These are phyloP conservation scores for Trametopsis cervina DNA, from an alignment of 768 basidiomycete species.

Conservation along the genomic window DNA sequence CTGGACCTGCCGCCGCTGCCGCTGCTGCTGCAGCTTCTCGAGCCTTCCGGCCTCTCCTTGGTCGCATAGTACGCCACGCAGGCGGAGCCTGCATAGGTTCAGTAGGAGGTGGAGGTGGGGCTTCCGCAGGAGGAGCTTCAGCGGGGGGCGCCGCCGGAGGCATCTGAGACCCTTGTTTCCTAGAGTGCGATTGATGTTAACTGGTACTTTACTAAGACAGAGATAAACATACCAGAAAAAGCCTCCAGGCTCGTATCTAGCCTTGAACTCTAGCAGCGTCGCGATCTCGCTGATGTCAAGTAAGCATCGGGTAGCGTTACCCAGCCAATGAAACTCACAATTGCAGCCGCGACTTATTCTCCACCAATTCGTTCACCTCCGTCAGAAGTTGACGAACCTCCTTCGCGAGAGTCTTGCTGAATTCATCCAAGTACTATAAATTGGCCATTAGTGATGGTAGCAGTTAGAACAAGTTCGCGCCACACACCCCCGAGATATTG, in stretches of 20 bases:
- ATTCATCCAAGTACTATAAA: conserved; percentile 77
- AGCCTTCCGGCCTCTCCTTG: conserved; percentile 5
- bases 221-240: conserved; percentile 64
- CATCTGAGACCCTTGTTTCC: conserved; percentile 1
- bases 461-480: neutral
- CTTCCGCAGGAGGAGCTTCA: conserved; percentile 37
- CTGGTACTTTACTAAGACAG: no score
- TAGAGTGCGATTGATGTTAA: conserved; percentile 34
- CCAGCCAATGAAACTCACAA: conserved; percentile 46
- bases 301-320: neutral
- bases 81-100: conserved; percentile 38
- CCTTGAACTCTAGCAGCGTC: conserved; percentile 52
- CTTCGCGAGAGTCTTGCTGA: conserved; percentile 74
- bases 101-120: conserved; percentile 32
- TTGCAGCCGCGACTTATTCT: conserved; percentile 71
- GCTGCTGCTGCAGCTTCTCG: conserved; percentile 14
- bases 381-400: conserved; percentile 80
- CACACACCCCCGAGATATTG: conserved; percentile 74
- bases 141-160: conserved; percentile 24
- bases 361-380: conserved; percentile 78
- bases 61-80: conserved; percentile 46
- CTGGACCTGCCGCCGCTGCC: conserved; percentile 15
- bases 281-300: conserved; percentile 55
- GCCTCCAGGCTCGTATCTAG: conserved; percentile 79
- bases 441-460: conserved; percentile 3